Conservation (phyloP, 1,139 yeast species). For the Zygosaccharomyces sapae region DNA sequence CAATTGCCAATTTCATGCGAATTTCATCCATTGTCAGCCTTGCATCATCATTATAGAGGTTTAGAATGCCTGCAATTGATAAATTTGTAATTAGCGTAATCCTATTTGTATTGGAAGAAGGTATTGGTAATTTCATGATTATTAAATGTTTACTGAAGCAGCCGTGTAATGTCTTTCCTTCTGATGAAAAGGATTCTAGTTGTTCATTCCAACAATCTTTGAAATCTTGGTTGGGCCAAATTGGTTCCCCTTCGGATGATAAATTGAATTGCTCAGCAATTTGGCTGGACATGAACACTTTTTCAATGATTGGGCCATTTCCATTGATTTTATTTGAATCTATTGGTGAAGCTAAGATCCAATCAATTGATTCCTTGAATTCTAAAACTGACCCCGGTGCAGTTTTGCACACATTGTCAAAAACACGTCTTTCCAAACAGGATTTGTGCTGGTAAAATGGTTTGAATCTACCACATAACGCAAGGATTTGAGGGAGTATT, state of each 20-base stretch:
- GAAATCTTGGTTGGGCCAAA: slow-evolving; percentile 12
- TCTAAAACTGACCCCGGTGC: slow-evolving; percentile 4
- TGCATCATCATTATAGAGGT: slow-evolving; percentile 18
- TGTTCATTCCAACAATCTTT: slow-evolving; percentile 9
- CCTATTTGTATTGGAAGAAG: slow-evolving; percentile 5
- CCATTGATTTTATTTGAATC: background rate
- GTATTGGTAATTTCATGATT: slow-evolving; percentile 20
- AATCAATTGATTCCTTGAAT: slow-evolving; percentile 1
- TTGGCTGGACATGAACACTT: slow-evolving; percentile 5
- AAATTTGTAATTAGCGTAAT: slow-evolving; percentile 16
- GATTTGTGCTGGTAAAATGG: slow-evolving; percentile 5
- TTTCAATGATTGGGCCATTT: slow-evolving; percentile 2
- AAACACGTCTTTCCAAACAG: slow-evolving; percentile 12
- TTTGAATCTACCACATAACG: slow-evolving; percentile 11
- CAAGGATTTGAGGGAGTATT: slow-evolving; percentile 11
- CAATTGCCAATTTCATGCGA: slow-evolving; percentile 8
- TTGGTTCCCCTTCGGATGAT: background rate
- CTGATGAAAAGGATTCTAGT: background rate
- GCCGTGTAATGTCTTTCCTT: slow-evolving; percentile 9
- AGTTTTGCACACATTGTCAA: slow-evolving; percentile 3
- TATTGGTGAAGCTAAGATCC: background rate
- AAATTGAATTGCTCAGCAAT: slow-evolving; percentile 2
- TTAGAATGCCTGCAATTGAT: slow-evolving; percentile 19
- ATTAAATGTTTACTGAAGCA: slow-evolving; percentile 15
- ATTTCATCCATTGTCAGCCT: slow-evolving; percentile 10